Percentiles rank a stretch among this genome's conserved stretches.
Conservation (phyloP, 2,329 filamentous ascomycete genomes). For the Cryphonectria carpinicola region DNA sequence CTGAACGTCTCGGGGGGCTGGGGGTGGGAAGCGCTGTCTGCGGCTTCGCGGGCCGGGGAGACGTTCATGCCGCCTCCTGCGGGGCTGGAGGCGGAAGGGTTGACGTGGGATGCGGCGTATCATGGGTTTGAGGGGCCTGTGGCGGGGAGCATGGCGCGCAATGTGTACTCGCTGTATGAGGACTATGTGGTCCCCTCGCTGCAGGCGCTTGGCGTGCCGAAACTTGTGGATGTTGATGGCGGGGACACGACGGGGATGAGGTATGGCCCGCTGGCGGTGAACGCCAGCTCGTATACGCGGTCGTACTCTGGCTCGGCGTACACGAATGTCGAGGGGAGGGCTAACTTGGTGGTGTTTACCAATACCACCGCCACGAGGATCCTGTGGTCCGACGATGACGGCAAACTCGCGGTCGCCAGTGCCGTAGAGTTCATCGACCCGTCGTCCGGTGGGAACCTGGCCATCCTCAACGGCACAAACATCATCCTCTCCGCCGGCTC, state of each 20-base stretch:
- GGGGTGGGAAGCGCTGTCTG: too few species aligned
- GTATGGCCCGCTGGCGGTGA: conserved; percentile 7
- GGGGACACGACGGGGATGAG: conserved; percentile 3
- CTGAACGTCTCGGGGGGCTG: too few species aligned
- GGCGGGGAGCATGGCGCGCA: conserved; percentile 7
- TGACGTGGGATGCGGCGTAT: neutral
- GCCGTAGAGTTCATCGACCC: conserved; percentile 9
- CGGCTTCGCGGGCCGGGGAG: too few species aligned
- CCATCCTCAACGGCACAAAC: conserved; percentile 12
- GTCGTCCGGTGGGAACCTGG: neutral
- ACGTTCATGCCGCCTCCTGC: too few species aligned
- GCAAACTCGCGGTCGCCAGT: conserved; percentile 5
- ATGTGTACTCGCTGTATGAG: conserved; percentile 7
- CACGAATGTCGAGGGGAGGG: conserved; percentile 4
- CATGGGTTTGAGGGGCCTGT: neutral
- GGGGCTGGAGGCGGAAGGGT: conserved; percentile 37
- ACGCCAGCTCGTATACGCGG: conserved; percentile 14
- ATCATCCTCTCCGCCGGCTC: conserved; percentile 21
- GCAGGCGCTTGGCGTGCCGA: conserved; percentile 6
- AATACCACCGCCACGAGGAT: conserved; percentile 12
- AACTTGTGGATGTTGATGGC: neutral
- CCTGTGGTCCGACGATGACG: conserved; percentile 12
- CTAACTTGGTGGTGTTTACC: conserved; percentile 10
- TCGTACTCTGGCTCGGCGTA: conserved; percentile 8
- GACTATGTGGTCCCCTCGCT: conserved; percentile 4